Evolutionary conservation across 78 protist species (phyloP), one percentile per base, ranked within the genome.

Genomic region (Dictyostelium citrinum): DNA sequence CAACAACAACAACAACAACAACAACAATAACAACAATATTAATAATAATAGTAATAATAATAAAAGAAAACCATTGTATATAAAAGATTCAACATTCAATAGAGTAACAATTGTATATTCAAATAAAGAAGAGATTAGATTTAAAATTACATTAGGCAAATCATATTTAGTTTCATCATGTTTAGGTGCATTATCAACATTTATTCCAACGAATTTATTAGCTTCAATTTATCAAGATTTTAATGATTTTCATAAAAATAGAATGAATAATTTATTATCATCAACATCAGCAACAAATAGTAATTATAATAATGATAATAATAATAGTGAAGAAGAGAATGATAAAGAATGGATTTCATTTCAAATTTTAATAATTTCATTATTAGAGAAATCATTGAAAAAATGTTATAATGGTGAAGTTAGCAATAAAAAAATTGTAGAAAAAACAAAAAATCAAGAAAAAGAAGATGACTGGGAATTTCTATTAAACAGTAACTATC

Each of bases 81-180:
- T 80, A 22, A 80, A 58, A 55, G 46, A 49, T n/a, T 29, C 84
- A 33, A 39, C 61, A 80, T 80, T 22, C 35, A 80, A 80, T 35
- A 55, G 84, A 80, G 49, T 80, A 31, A 80, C 84, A 3, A 33
- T 80, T 35, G 72, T 29, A 33, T 80, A 31, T 58, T 31, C 60
- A 16, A 39, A 80, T 55, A 16, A 80, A 49, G 16, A 80, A n/a
- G 75, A 49, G 64, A 55, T 33, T 43, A 80, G 84, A 80, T 17
- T 9, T 58, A 49, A 43, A 33, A 58, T 80, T 33, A 6, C 60
- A 58, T 33, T 55, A 1, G 24, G 35, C 3, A n/a, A 49, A 8
- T 55, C 45, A 3, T 58, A 80, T 80, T 55, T 80, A 55, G 72
- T 55, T 27, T 80, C 84, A 58, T n/a, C 72, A 80, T 80, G 84